Evolutionary conservation across 768 basidiomycete species (phyloP).

Genomic region (Serpula lacrymans): DNA sequence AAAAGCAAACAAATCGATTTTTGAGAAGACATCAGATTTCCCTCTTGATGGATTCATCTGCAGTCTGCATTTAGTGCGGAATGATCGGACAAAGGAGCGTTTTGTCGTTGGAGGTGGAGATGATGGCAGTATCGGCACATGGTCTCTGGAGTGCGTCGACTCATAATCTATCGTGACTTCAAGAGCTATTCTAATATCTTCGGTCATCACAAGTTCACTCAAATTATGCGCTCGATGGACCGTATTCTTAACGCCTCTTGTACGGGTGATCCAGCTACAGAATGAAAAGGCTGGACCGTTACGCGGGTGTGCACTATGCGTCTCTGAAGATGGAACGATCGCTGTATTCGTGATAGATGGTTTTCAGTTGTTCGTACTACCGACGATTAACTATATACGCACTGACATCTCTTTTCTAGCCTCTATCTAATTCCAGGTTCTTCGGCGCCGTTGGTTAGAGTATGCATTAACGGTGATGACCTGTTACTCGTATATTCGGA

Average conservation of each 20-base stretch:
- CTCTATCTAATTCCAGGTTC: constrained; percentile 82
- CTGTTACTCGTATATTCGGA: constrained; percentile 74
- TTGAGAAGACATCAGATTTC: constrained; percentile 40
- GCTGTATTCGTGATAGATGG: constrained; percentile 73
- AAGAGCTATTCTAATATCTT: neutral
- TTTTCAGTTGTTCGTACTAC: constrained; percentile 44
- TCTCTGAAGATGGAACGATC: constrained; percentile 78
- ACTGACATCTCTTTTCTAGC: constrained; percentile 35
- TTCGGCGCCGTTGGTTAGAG: constrained; percentile 54
- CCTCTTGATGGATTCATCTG: constrained; percentile 44
- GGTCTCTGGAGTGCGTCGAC: constrained; percentile 57
- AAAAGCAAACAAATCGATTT: constrained; percentile 14
- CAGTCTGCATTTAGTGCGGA: constrained; percentile 53
- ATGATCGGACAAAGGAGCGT: constrained; percentile 55
- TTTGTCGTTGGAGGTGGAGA: constrained; percentile 73
- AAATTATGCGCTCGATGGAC: constrained; percentile 69
- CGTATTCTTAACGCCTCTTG: constrained; percentile 65
- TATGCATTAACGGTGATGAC: constrained; percentile 56
- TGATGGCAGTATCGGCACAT: constrained; percentile 75
- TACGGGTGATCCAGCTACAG: constrained; percentile 52
- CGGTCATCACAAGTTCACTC: constrained; percentile 47
- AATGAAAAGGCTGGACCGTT: constrained; percentile 54
- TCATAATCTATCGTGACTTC: neutral
- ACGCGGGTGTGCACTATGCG: constrained; percentile 65
- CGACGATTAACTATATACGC: neutral